A percentile compares a stretch with the other conserved stretches of the same genome.
Conservation (phyloP, 179 eudicot species). For the Spergularia azorica region DNA sequence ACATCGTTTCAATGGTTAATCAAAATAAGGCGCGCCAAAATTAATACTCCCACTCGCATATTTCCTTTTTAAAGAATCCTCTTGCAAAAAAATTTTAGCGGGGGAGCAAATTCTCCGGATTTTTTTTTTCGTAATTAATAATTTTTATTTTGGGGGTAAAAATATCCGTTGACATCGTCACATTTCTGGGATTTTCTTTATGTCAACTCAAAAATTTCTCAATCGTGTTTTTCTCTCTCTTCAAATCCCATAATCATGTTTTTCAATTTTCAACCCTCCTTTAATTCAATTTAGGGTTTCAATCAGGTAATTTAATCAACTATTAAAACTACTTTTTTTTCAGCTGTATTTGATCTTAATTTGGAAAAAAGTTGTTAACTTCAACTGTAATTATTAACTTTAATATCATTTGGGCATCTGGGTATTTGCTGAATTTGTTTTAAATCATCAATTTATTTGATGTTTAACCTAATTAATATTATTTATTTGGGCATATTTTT, state of each 20-base stretch:
- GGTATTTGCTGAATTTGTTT: background rate
- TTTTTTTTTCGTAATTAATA: background rate
- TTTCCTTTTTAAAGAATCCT: background rate
- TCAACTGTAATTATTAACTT: background rate
- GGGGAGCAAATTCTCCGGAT: conserved; percentile 14
- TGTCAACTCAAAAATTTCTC: background rate
- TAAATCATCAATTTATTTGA: background rate
- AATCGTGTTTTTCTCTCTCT: background rate
- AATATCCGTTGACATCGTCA: conserved; percentile 11
- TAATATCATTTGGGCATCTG: background rate
- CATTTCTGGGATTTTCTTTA: background rate
- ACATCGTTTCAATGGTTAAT: background rate
- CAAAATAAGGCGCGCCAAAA: background rate
- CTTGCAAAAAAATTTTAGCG: background rate
- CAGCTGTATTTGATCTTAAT: too few relatives aligned
- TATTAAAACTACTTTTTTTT: background rate
- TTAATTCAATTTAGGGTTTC: background rate
- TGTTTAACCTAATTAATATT: background rate
- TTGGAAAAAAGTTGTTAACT: background rate
- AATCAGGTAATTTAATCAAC: conserved; percentile 10
- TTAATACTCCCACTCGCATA: background rate
- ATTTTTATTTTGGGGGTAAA: background rate
- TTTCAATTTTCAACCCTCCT: background rate
- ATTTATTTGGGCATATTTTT: background rate
- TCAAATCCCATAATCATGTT: background rate